Evolutionary conservation across 257 asterid genomes (phyloP), one percentile per base, ranked within the genome.

Genomic region (Solanum tarijense): DNA sequence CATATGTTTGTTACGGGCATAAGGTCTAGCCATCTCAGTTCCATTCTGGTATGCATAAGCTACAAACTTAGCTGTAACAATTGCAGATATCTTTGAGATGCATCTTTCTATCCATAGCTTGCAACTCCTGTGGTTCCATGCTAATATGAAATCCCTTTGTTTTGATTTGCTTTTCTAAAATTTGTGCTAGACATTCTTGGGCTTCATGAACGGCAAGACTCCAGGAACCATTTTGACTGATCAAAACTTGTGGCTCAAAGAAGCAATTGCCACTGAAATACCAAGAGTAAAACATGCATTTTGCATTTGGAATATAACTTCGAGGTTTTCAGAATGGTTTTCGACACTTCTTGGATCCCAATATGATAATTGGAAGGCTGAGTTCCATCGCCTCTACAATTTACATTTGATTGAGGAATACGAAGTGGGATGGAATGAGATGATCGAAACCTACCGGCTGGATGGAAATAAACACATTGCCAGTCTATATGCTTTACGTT

Each of bases 261-360:
- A 97, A 90, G 99, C 99, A 27, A 92, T 97, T 38, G 98, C 92
- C 83, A 89, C 92, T 91, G 98, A 94, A 93, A 90, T 97, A 94
- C 98, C 99, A 25, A 90, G 94, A 86, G 91, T 96, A 62, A 97
- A 94, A 91, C 99, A 97, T 87, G 99, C 99, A 69, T 97, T 97
- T 87, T 97, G 99, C 90, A 95, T 97, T 89, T 95, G 99, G 99
- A 95, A 93, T 89, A 97, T 95, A 55, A 96, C 94, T 87, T 94
- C 96, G 5, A 97, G 94, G 90, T 96, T 97, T 86, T 98, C 99
- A 2, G 96, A 98, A 39, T 97, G 99, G 99, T 96, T 97, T 90
- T 95, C 93, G 87, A 94, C 99, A 58, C 92, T 95, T 38, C 89
- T 97, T 74, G 98, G 99, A 78, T 96, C 94, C 83, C 96, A 97